phyloP scores from a whole-genome alignment of 441 rosid species.

The Bruguiera hainesii region DNA sequence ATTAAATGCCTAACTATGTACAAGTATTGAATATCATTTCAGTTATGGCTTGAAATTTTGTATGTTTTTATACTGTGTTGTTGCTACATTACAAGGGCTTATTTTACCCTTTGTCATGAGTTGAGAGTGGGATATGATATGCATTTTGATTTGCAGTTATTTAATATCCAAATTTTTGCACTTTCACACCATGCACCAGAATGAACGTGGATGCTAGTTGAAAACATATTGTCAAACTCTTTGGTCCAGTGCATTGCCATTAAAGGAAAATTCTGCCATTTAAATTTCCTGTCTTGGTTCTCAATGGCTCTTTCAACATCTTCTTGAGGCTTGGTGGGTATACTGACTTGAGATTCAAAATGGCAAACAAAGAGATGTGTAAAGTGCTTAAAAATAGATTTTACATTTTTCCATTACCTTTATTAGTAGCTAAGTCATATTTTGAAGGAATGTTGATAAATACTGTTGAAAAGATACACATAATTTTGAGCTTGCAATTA shows the following conservation, averaged over 20 bases:
- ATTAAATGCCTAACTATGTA: neutral
- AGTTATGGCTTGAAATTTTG: neutral
- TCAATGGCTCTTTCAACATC: neutral
- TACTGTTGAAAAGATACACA: no score
- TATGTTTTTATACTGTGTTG: no score
- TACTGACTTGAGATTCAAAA: neutral
- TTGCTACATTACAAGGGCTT: neutral
- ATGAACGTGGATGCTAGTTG: neutral
- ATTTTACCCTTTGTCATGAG: neutral
- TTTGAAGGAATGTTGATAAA: no score
- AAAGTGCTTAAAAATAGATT: neutral
- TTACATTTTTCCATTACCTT: no score
- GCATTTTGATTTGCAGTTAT: no score
- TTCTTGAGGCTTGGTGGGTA: neutral
- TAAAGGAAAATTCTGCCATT: neutral
- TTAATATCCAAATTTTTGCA: no score
- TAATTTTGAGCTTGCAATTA: neutral
- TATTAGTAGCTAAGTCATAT: no score
- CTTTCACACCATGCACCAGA: no score
- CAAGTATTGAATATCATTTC: neutral
- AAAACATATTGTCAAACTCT: neutral
- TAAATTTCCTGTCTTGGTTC: neutral
- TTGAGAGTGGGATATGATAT: neutral
- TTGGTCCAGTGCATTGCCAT: conserved; percentile 8
- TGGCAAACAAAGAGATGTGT: neutral